Conservation (phyloP, 345 rosid genomes). For the Dipteronia dyeriana region DNA sequence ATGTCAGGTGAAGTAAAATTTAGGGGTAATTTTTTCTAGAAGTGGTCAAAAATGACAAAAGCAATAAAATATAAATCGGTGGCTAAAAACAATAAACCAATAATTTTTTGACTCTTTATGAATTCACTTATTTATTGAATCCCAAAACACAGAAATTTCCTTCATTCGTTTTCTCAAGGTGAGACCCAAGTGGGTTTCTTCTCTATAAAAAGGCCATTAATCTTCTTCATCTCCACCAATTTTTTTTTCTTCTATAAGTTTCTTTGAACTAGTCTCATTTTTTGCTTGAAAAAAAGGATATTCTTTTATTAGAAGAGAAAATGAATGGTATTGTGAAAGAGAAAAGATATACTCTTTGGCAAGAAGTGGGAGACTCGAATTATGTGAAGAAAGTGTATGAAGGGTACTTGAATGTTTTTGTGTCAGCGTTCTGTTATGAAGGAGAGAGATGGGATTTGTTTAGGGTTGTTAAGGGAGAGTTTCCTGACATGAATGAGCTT, state of each 20-base stretch:
- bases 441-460: conserved; percentile 82
- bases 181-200: background rate
- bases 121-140: no score
- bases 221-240: background rate
- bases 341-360: conserved; percentile 57
- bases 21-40: no score
- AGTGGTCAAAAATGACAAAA: no score
- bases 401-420: conserved; percentile 80
- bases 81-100: no score
- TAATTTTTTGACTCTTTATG: no score
- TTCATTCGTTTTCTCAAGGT: background rate
- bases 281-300: no score
- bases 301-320: background rate
- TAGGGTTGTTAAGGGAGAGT: conserved; percentile 76
- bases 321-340: conserved; percentile 18
- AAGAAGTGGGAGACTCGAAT: conserved; percentile 76
- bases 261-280: no score
- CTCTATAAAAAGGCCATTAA: background rate
- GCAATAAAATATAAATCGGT: no score
- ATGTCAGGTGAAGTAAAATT: no score
- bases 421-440: conserved; percentile 68
- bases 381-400: conserved; percentile 69
- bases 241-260: background rate
- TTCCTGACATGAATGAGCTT: conserved; percentile 66
- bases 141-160: background rate